Conservation (phyloP, 2,329 filamentous ascomycete genomes). For the Onygenales sp. region DNA sequence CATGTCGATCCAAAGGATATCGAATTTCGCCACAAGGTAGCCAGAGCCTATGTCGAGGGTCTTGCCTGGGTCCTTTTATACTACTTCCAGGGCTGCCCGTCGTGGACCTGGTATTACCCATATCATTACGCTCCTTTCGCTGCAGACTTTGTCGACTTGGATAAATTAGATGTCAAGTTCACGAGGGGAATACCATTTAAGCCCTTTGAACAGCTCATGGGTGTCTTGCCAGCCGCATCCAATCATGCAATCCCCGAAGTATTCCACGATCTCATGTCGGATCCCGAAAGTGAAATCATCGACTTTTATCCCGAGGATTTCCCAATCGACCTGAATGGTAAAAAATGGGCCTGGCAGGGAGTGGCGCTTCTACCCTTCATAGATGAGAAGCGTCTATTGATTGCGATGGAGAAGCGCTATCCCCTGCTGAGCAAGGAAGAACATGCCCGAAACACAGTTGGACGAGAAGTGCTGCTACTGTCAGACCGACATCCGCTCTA, state of each 20-base stretch:
- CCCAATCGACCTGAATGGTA: constrained; percentile 85
- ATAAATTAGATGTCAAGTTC: constrained; percentile 70
- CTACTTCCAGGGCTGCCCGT: constrained; percentile 96
- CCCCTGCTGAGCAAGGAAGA: constrained; percentile 70
- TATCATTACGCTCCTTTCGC: constrained; percentile 98
- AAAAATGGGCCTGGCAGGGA: constrained; percentile 98
- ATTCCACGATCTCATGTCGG: constrained; percentile 85
- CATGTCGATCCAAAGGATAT: constrained; percentile 69
- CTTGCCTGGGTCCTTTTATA: constrained; percentile 92
- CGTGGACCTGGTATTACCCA: constrained; percentile 98
- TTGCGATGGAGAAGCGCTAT: constrained; percentile 75
- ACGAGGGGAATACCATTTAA: constrained; percentile 75
- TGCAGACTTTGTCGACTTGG: constrained; percentile 80
- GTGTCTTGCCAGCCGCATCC: constrained; percentile 86
- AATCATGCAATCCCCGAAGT: constrained; percentile 80
- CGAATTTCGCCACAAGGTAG: constrained; percentile 82
- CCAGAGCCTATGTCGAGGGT: constrained; percentile 84
- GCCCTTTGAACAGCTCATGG: constrained; percentile 97
- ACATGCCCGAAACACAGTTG: constrained; percentile 64
- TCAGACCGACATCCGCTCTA: constrained; percentile 81
- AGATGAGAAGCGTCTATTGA: constrained; percentile 75
- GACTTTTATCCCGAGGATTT: constrained; percentile 98
- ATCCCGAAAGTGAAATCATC: constrained; percentile 81
- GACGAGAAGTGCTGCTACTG: constrained; percentile 72
- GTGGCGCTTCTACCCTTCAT: constrained; percentile 92